These are phyloP conservation scores for Entomophthora muscae DNA, from an alignment of 371 early-diverging fungal species.

Conservation along the genomic window DNA sequence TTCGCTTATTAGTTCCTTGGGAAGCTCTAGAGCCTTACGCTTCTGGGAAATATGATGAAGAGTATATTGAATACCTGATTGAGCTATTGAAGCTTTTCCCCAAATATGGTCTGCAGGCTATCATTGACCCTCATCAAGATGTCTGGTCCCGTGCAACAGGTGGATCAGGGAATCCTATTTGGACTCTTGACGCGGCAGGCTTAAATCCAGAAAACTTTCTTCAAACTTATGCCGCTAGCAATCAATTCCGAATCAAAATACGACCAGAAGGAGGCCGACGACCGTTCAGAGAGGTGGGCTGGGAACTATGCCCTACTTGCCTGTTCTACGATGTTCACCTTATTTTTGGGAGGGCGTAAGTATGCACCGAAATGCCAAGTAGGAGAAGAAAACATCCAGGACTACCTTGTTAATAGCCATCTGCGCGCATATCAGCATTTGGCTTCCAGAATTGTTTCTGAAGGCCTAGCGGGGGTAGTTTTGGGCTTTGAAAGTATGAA, in stretches of 20 bases:
- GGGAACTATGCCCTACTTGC: slow-evolving; percentile 74
- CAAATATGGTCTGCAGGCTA: slow-evolving; percentile 48
- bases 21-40: slow-evolving; percentile 67
- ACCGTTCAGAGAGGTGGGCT: slow-evolving; percentile 33
- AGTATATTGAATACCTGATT: slow-evolving; percentile 61
- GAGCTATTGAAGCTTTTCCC: slow-evolving; percentile 37
- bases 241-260: not conserved
- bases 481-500: slow-evolving; percentile 57
- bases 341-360: slow-evolving; percentile 56
- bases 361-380: slow-evolving; percentile 34
- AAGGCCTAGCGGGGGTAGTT: slow-evolving; percentile 32
- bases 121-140: slow-evolving; percentile 71
- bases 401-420: slow-evolving; percentile 50
- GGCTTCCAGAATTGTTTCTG: slow-evolving; percentile 8
- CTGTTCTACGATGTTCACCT: slow-evolving; percentile 59
- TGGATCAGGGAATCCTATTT: slow-evolving; percentile 76
- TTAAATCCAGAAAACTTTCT: slow-evolving; percentile 39
- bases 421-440: slow-evolving; percentile 27
- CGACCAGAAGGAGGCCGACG: not conserved
- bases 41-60: slow-evolving; percentile 68
- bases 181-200: slow-evolving; percentile 61
- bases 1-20: slow-evolving; percentile 70
- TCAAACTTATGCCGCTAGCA: slow-evolving; percentile 35
- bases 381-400: slow-evolving; percentile 31
- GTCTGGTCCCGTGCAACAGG: slow-evolving; percentile 58